Base-by-base conservation (phyloP, 495 filamentous ascomycete species). In the Hamigera avellanea region DNA sequence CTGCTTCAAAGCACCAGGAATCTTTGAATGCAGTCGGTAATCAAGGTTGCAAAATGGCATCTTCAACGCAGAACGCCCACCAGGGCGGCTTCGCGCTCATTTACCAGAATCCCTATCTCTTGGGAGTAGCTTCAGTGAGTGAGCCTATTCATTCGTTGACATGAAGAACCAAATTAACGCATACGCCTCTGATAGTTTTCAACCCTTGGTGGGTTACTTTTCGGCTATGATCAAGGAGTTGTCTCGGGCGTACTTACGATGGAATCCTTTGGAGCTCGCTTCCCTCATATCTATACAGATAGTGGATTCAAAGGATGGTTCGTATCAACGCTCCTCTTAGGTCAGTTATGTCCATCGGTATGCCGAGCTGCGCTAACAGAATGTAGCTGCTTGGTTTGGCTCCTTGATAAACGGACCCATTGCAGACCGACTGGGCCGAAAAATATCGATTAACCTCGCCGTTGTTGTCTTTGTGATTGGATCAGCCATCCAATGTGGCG, bases 291-390 rank as follows among this genome's bases (percentile, higher is more conserved):
- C 31, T 74, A 69, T 38, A 47, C 59, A 0, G 68, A 83, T 45
- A 69, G 73, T 45, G 73, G 78, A 0, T 76, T 62, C 40, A 83
- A 85, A 50, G 83, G 82, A 19, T 85, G 82, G 77, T 62, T 87
- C 33, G 83, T 83, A 4, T 73, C 84, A 1, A 88, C 87, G 39
- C 73, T 89, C 43, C 75, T 88, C 45, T 70, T 93, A 3, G 84
- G 84, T 53, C 26, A 37, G 44, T 35, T 5, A 23, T 9, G 21
- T 4, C 21, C 9, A 9, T 23, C 21, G 4, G 21, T 5, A 23
- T 23, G 21, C 4, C 21, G 21, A 23, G 21, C 9, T 23, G 21
- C 4, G 5, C 21, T 23, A 9, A 23, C 21, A 9, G 21, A 23
- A 23, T 5, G 66, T 69, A 44, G 82, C 82, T 30, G 84, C 84